phyloP scores from a whole-genome alignment of 2,329 filamentous ascomycete species.

The Emericellopsis cladophorae region DNA sequence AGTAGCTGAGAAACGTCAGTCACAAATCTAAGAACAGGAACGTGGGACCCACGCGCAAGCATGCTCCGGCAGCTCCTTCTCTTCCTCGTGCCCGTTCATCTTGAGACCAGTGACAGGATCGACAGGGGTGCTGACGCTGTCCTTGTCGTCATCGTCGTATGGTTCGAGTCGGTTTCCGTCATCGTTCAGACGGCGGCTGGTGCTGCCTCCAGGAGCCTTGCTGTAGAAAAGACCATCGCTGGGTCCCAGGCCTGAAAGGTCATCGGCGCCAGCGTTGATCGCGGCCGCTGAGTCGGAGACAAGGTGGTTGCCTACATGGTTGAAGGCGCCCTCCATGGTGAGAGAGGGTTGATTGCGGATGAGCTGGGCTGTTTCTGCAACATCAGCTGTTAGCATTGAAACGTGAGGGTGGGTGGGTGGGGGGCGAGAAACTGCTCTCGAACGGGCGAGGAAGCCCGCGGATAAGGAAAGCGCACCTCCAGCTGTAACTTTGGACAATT shows the following conservation, averaged over 20 bases:
- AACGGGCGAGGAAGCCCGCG: background rate
- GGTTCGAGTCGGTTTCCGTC: conserved; percentile 82
- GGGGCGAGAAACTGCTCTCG: too few species aligned
- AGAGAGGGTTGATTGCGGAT: background rate
- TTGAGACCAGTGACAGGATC: conserved; percentile 59
- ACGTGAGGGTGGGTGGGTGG: too few species aligned
- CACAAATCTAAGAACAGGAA: conserved; percentile 1
- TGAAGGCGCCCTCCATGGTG: conserved; percentile 78
- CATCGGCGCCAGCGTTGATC: conserved; percentile 79
- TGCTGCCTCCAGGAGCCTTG: conserved; percentile 47
- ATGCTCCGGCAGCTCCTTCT: conserved; percentile 84
- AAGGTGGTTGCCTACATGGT: conserved; percentile 74
- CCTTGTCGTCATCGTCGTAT: conserved; percentile 70
- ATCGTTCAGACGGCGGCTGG: conserved; percentile 59
- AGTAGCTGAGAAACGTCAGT: conserved; percentile 52
- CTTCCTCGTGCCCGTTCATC: conserved; percentile 52
- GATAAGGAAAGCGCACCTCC: background rate
- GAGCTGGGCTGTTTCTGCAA: background rate
- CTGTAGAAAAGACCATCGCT: conserved; percentile 75
- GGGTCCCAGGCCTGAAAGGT: conserved; percentile 54
- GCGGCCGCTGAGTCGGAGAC: conserved; percentile 74
- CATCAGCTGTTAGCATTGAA: too few species aligned
- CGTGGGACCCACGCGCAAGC: conserved; percentile 72
- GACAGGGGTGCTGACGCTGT: conserved; percentile 44
- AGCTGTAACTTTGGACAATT: background rate